These are phyloP conservation scores for Microcera coccophila DNA, from an alignment of 2,329 filamentous ascomycete genomes.

Conservation along the genomic window DNA sequence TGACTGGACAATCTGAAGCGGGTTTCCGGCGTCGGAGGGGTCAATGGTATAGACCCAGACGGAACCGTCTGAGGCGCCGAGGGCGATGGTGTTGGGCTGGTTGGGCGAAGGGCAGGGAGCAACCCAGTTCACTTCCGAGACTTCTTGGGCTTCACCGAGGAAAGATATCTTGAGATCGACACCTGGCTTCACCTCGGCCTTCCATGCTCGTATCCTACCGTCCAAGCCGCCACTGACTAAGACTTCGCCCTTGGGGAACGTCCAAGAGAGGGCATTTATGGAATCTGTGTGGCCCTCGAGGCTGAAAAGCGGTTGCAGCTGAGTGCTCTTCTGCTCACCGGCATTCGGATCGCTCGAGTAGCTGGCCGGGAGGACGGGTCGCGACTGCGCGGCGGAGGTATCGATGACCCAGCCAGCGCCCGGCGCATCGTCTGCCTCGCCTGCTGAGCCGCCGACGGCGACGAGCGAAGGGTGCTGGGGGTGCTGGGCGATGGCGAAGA, in stretches of 20 bases:
- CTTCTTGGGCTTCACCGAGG: slow-evolving; percentile 77
- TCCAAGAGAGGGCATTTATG: slow-evolving; percentile 82
- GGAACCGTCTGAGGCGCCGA: slow-evolving; percentile 85
- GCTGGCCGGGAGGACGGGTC: slow-evolving; percentile 70
- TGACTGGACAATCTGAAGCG: slow-evolving; percentile 79
- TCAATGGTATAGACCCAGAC: slow-evolving; percentile 96
- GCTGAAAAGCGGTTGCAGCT: slow-evolving; percentile 63
- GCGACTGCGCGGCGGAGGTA: slow-evolving; percentile 57
- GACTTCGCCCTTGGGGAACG: slow-evolving; percentile 76
- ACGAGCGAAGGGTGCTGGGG: slow-evolving; percentile 73
- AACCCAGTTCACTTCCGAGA: slow-evolving; percentile 94
- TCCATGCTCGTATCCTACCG: slow-evolving; percentile 72
- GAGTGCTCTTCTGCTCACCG: slow-evolving; percentile 51
- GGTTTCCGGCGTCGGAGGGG: slow-evolving; percentile 51
- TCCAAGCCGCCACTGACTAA: slow-evolving; percentile 85
- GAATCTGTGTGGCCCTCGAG: slow-evolving; percentile 91
- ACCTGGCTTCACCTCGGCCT: slow-evolving; percentile 44
- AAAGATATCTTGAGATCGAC: slow-evolving; percentile 54
- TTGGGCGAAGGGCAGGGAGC: slow-evolving; percentile 65
- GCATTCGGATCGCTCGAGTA: slow-evolving; percentile 63
- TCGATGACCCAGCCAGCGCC: slow-evolving; percentile 88
- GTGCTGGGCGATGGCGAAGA: slow-evolving; percentile 94
- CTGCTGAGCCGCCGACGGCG: slow-evolving; percentile 76
- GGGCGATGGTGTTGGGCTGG: slow-evolving; percentile 75
- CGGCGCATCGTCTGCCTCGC: slow-evolving; percentile 53